Evolutionary conservation across 768 basidiomycete species (phyloP), one percentile per base, ranked within the genome.

Genomic region (Mycena alexandri): DNA sequence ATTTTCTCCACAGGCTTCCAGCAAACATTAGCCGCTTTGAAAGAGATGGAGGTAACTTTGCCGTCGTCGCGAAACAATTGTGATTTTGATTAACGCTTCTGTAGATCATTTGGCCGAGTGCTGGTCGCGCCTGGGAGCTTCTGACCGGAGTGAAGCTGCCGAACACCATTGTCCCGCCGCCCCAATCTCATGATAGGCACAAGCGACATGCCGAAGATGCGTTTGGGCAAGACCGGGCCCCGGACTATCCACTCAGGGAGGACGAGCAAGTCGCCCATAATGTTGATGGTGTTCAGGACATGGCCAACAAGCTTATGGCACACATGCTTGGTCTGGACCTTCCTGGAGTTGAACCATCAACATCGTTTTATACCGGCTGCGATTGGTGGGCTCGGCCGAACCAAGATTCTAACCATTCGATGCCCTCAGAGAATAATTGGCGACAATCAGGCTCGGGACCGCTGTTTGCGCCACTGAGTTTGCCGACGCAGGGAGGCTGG

Each of bases 51-150:
- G 80, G 92, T 91, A 71, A 53, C 85, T 67, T 36, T 46, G 19
- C 56, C 56, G 42, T 46, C 43, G 43, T 2, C 29, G 17, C 12
- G 14, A 41, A 56, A 55, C 21, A 17, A 55, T 13, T 16, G 12
- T 8, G 24, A 17, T 51, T 19, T 36, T 67, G 50, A 63, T 63
- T 69, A 41, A 72, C 56, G 52, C 38, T 63, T 46, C 42, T 70
- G 44, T 70, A 92, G 91, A 78, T 82, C 60, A 84, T 89, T 33
- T 93, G 92, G 92, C 90, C 92, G 2, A 90, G 87, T 72, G 90
- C 91, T 22, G 80, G 83, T 19, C 86, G 90, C 41, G 87, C 89
- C 48, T 88, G 86, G 79, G 89, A 90, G 47, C 79, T 93, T 33
- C 78, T 93, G 56, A 86, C 89, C 74, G 90, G 91, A 12, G 90